Percentiles rank a stretch among this genome's conserved stretches.
Evolutionary conservation across 352 stramenopile species (phyloP).

Genomic region (Globisporangium spinosum): DNA sequence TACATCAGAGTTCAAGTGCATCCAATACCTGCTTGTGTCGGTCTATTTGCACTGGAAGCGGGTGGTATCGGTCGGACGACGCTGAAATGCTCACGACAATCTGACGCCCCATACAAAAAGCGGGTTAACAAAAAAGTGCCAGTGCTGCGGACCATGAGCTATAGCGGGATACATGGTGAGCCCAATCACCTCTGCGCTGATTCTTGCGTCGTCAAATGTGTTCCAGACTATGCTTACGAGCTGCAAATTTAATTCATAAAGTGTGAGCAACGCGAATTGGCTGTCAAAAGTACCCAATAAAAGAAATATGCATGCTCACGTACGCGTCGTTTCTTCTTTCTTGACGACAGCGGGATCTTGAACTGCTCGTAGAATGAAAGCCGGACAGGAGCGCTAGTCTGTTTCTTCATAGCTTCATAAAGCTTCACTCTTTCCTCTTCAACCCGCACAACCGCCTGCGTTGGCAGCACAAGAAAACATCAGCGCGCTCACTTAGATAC

Average conservation of each 20-base stretch:
- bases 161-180: background rate
- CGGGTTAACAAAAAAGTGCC: background rate
- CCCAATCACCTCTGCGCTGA: conserved; percentile 55
- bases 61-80: conserved; percentile 51
- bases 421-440: conserved; percentile 50
- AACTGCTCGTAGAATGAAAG: conserved; percentile 66
- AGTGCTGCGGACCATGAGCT: background rate
- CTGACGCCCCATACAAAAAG: conserved; percentile 13
- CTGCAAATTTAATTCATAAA: conserved; percentile 14
- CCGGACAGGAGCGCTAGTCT: conserved; percentile 35
- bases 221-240: conserved; percentile 65
- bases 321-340: conserved; percentile 72
- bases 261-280: conserved; percentile 30
- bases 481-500: background rate
- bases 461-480: background rate
- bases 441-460: conserved; percentile 48
- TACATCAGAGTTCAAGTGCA: too few species aligned
- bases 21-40: conserved; percentile 58
- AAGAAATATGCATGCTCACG: conserved; percentile 3
- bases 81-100: conserved; percentile 51
- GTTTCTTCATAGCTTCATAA: conserved; percentile 53
- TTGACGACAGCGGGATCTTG: conserved; percentile 42
- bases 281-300: conserved; percentile 25
- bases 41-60: conserved; percentile 55
- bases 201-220: conserved; percentile 41